Evolutionary conservation across 2,329 filamentous ascomycete genomes (phyloP), one percentile per base, ranked within the genome.

Genomic region (Microcera coccophila): DNA sequence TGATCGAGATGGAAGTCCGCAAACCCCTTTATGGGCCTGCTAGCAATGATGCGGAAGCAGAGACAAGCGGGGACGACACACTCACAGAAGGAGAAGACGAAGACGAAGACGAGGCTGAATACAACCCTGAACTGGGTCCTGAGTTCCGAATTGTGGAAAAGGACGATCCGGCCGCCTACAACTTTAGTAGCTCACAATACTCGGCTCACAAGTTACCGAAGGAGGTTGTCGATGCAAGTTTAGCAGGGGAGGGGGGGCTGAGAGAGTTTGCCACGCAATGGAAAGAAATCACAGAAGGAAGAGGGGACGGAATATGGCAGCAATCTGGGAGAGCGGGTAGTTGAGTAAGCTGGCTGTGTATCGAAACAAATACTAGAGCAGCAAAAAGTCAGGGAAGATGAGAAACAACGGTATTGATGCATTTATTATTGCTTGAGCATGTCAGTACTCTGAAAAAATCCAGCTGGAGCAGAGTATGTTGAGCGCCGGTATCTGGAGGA

Each of bases 181-280:
- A 85, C 54, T 94, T 96, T 62, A 82, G 79, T 52, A 85, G 87
- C 4, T 80, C 89, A 1, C 87, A 91, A 59, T 97, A 95, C 65
- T 95, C 90, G 48, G 91, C 93, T 3, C 91, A 97, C 62, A 98
- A 97, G 67, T 70, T 98, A 55, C 93, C 93, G 1, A 90, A 84
- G 63, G 93, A 98, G 55, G 89, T 97, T 2, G 90, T 96, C 3
- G 81, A 85, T 54, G 82, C 82, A 16, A 78, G 80, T 52, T 58
- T 78, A 52, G 76, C 76, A 1, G 85, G 86, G 3, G 81, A 87
- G 42, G 87, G 85, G 3, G 85, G 85, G 0, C 76, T 97, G 70
- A 76, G 84, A 47, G 90, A 95, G 66, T 90, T 93, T 68, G 81
- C 86, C 48, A 75, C 76, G 52, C 78, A 84, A 60, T 91, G 87